Conservation (phyloP, 306 rosid species). For the Astragalus membranaceus region DNA sequence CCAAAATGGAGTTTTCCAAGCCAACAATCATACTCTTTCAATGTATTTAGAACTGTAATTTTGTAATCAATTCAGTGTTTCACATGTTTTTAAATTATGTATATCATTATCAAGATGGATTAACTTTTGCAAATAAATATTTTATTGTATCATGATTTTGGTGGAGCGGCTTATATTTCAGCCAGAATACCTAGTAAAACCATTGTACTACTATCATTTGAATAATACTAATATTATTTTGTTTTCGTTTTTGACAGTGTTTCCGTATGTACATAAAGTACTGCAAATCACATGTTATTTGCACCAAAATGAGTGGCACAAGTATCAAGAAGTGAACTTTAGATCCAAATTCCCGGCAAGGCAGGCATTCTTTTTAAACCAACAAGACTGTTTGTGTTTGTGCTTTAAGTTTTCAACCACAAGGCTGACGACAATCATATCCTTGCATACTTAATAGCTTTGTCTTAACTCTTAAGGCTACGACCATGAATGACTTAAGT, state of each 20-base stretch:
- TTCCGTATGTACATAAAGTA: neutral
- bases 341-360: neutral
- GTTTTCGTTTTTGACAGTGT: neutral
- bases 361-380: neutral
- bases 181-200: slow-evolving; percentile 13
- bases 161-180: slow-evolving; percentile 1
- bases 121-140: slow-evolving; percentile 23
- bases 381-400: neutral
- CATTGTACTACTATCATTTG: slow-evolving; percentile 11
- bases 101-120: slow-evolving; percentile 31
- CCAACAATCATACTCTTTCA: slow-evolving; percentile 13
- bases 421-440: neutral
- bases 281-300: neutral
- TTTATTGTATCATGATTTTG: slow-evolving; percentile 7
- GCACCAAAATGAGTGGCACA: slow-evolving; percentile 3
- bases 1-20: slow-evolving; percentile 11
- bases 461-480: neutral
- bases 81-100: slow-evolving; percentile 17
- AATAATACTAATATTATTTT: neutral
- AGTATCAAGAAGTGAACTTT: neutral
- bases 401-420: neutral
- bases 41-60: slow-evolving; percentile 34
- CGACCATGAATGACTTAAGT: neutral
- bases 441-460: neutral
- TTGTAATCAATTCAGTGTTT: slow-evolving; percentile 36